Conservation (phyloP, 2,329 filamentous ascomycete species). For the Pseudogymnoascus sp. region DNA sequence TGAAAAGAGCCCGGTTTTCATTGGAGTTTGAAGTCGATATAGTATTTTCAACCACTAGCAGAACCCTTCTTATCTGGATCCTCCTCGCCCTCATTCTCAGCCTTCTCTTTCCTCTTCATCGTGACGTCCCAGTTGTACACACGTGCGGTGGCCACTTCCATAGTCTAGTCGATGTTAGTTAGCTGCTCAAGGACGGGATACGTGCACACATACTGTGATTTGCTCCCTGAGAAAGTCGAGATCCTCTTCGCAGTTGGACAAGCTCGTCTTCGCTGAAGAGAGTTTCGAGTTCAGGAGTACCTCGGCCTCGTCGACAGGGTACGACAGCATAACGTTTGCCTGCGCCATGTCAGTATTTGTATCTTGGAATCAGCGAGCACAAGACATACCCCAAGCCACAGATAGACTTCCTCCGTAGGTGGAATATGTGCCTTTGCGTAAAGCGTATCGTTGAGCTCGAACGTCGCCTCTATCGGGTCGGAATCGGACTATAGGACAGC, state of each 20-base stretch:
- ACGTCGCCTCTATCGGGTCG: constrained; percentile 80
- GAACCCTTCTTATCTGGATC: constrained; percentile 26
- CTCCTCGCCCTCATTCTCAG: constrained; percentile 42
- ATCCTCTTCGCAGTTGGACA: constrained; percentile 91
- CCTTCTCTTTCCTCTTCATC: constrained; percentile 85
- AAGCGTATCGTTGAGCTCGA: constrained; percentile 93
- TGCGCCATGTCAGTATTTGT: constrained; percentile 27
- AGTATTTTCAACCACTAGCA: constrained; percentile 22
- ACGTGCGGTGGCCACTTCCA: constrained; percentile 90
- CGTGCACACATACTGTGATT: constrained; percentile 65
- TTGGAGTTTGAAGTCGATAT: not conserved
- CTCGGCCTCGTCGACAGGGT: constrained; percentile 82
- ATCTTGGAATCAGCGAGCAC: not conserved
- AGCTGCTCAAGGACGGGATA: constrained; percentile 1
- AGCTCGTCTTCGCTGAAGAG: constrained; percentile 65
- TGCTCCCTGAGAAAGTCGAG: constrained; percentile 92
- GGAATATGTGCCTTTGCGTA: constrained; percentile 81
- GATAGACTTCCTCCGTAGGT: constrained; percentile 81
- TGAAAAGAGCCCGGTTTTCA: not conserved
- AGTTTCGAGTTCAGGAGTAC: constrained; percentile 69
- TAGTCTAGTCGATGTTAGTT: constrained; percentile 51
- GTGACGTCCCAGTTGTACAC: constrained; percentile 99
- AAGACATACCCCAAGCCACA: constrained; percentile 81
- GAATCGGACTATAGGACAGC: constrained; percentile 27
- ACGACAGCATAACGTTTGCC: constrained; percentile 97